These are phyloP conservation scores for Pleoardoris graminearum DNA, from an alignment of 2,329 filamentous ascomycete genomes.

Conservation along the genomic window DNA sequence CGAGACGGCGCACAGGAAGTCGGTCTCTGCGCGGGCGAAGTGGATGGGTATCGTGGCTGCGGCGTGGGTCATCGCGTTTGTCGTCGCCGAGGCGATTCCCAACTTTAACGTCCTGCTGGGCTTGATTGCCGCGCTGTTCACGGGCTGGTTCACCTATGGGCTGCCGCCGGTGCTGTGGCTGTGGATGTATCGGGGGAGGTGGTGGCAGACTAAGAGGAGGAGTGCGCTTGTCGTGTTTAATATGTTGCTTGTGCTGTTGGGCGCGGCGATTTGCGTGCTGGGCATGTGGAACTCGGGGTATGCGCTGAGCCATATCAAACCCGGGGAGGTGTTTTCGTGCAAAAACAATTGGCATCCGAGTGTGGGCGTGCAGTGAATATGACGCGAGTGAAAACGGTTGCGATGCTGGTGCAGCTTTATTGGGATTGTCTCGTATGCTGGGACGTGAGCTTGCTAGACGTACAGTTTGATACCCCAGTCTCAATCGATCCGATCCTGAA, in stretches of 20 bases:
- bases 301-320: neutral
- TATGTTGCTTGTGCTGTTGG: slow-evolving; percentile 44
- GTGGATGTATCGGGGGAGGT: slow-evolving; percentile 51
- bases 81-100: slow-evolving; percentile 71
- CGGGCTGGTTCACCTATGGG: slow-evolving; percentile 67
- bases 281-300: neutral
- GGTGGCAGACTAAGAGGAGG: slow-evolving; percentile 48
- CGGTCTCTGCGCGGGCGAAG: slow-evolving; percentile 40
- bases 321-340: neutral
- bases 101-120: slow-evolving; percentile 70
- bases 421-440: too few relatives aligned
- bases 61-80: slow-evolving; percentile 65
- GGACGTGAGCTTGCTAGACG: too few relatives aligned
- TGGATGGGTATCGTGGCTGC: slow-evolving; percentile 62
- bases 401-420: too few relatives aligned
- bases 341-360: neutral
- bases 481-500: too few relatives aligned
- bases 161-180: slow-evolving; percentile 53
- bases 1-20: slow-evolving; percentile 42
- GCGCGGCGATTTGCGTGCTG: slow-evolving; percentile 23
- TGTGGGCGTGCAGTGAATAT: neutral
- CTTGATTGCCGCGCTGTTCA: slow-evolving; percentile 63
- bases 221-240: slow-evolving; percentile 52
- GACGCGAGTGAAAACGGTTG: too few relatives aligned
- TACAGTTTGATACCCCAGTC: too few relatives aligned